These are phyloP conservation scores for Hyphopichia burtonii DNA, from an alignment of 1,139 yeast genomes.

Conservation along the genomic window DNA sequence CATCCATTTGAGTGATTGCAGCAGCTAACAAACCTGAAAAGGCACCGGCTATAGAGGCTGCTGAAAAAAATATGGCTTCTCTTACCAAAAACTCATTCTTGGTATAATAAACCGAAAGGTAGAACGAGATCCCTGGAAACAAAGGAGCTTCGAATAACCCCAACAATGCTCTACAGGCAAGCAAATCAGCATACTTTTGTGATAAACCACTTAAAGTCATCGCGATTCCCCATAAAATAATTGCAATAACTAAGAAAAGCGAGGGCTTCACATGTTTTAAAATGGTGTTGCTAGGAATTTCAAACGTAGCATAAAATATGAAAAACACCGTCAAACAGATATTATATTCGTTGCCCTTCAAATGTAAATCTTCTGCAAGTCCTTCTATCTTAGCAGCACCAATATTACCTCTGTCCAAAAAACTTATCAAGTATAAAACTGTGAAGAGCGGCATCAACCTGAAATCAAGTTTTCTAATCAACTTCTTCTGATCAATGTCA, in stretches of 20 bases:
- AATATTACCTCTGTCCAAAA: conserved; percentile 31
- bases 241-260: background rate
- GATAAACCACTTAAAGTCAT: conserved; percentile 2
- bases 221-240: background rate
- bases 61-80: conserved; percentile 2
- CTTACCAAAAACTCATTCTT: conserved; percentile 2
- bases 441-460: background rate
- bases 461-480: conserved; percentile 1
- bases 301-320: conserved; percentile 68
- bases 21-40: conserved; percentile 2
- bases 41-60: conserved; percentile 3
- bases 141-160: conserved; percentile 50
- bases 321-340: conserved; percentile 66
- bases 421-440: conserved; percentile 1
- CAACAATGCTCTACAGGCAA: conserved; percentile 42
- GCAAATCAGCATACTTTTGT: conserved; percentile 31
- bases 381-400: conserved; percentile 75
- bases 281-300: conserved; percentile 16
- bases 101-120: background rate
- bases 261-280: conserved; percentile 43
- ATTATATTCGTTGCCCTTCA: conserved; percentile 61
- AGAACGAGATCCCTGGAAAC: conserved; percentile 51
- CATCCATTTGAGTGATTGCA: conserved; percentile 15
- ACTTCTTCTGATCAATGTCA: conserved; percentile 1
- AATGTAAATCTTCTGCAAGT: conserved; percentile 47